Conservation (phyloP, 257 asterid species). For the Oldenlandia corymbosa region DNA sequence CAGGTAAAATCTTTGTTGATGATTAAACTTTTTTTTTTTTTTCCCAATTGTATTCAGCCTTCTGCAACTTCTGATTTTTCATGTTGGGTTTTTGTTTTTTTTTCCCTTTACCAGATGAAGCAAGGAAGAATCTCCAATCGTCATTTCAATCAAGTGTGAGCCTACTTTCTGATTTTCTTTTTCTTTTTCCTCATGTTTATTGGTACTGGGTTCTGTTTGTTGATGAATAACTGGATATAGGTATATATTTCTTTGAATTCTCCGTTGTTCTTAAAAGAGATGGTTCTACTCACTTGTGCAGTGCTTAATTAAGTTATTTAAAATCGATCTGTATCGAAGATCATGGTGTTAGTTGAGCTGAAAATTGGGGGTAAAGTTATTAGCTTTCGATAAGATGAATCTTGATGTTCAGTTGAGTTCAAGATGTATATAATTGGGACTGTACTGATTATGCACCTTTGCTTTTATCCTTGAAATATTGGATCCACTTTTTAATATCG, state of each 20-base stretch:
- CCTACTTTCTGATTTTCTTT: not conserved
- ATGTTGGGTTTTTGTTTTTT: too few relatives aligned
- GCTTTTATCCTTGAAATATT: not conserved
- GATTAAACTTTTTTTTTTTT: not conserved
- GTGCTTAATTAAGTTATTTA: not conserved
- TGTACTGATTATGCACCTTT: not conserved
- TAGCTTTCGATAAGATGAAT: not conserved
- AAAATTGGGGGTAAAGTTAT: not conserved
- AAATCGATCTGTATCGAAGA: not conserved
- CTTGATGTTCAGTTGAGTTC: not conserved
- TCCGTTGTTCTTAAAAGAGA: not conserved
- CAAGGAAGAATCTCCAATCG: conserved; percentile 2
- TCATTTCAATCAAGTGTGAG: conserved; percentile 4
- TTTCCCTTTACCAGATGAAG: not conserved
- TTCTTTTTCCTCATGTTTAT: not conserved
- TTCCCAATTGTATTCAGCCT: not conserved
- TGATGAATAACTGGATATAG: not conserved
- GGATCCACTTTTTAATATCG: not conserved
- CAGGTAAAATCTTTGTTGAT: not conserved
- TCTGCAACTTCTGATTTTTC: not conserved
- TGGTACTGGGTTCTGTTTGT: not conserved
- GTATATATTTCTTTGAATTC: not conserved
- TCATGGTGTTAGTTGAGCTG: not conserved
- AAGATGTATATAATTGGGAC: not conserved
- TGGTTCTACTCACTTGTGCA: not conserved